Evolutionary conservation across 176 grass and related monocot species (phyloP).

Genomic region (Phoenix dactylifera): DNA sequence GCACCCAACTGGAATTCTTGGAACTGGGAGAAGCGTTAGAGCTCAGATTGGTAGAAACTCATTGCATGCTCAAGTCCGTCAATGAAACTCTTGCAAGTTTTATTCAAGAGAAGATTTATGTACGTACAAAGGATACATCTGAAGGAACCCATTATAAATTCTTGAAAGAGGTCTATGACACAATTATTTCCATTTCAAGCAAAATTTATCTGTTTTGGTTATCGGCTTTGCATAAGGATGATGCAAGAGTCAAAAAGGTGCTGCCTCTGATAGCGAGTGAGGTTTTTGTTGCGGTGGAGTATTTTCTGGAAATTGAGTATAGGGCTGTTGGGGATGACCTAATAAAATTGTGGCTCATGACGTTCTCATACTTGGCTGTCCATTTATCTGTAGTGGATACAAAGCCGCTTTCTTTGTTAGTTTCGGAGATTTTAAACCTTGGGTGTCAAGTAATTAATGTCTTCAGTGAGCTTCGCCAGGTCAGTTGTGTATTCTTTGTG

Average conservation of each 20-base stretch:
- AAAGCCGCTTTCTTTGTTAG: conserved; percentile 42
- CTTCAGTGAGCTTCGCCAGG: conserved; percentile 93
- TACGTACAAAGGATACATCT: conserved; percentile 59
- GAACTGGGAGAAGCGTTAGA: conserved; percentile 27
- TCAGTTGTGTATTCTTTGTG: conserved; percentile 35
- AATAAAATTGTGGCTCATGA: conserved; percentile 67
- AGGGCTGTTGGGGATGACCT: conserved; percentile 64
- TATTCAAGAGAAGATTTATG: conserved; percentile 78
- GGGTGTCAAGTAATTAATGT: conserved; percentile 58
- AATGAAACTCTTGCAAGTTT: conserved; percentile 56
- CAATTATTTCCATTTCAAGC: conserved; percentile 58
- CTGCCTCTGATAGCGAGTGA: conserved; percentile 60
- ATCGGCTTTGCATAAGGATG: conserved; percentile 37
- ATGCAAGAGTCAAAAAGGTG: conserved; percentile 60
- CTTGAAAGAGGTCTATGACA: conserved; percentile 58
- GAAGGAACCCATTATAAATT: conserved; percentile 76
- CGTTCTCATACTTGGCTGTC: conserved; percentile 65
- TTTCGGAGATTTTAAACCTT: conserved; percentile 66
- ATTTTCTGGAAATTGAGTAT: conserved; percentile 87
- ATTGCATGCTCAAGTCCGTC: conserved; percentile 92
- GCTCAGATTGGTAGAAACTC: conserved; percentile 54
- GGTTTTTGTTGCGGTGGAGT: conserved; percentile 53
- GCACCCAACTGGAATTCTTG: conserved; percentile 38
- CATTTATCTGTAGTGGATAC: conserved; percentile 59
- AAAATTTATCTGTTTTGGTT: conserved; percentile 74